Conservation (phyloP, 345 rosid genomes). For the Lepidium aucheri region DNA sequence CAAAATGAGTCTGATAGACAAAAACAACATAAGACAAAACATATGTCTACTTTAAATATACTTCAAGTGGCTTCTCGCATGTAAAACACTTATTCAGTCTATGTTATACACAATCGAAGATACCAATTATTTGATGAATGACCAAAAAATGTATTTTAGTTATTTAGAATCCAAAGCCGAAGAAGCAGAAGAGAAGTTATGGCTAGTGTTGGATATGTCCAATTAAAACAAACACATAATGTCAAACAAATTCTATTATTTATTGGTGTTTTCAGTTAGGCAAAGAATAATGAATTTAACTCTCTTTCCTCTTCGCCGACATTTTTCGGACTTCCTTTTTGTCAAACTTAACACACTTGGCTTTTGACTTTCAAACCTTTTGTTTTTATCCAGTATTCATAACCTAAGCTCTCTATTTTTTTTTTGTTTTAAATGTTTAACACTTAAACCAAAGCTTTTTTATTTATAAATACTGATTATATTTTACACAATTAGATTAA, state of each 20-base stretch:
- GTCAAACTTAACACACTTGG: conserved; percentile 16
- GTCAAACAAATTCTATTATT: neutral
- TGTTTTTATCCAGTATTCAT: neutral
- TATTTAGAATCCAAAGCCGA: too few relatives aligned
- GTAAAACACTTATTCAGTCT: too few relatives aligned
- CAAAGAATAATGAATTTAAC: neutral
- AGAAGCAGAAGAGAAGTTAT: too few relatives aligned
- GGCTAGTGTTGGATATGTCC: neutral
- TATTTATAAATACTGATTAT: neutral
- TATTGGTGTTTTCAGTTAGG: neutral
- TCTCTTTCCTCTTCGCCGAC: conserved; percentile 16
- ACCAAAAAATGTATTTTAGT: too few relatives aligned
- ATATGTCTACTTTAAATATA: too few relatives aligned
- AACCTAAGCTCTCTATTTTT: neutral
- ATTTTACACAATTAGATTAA: too few relatives aligned
- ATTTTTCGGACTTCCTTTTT: neutral
- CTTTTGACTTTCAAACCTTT: conserved; percentile 10
- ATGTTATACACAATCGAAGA: too few relatives aligned
- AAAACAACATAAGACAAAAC: too few relatives aligned
- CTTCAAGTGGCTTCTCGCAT: too few relatives aligned
- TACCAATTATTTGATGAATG: too few relatives aligned
- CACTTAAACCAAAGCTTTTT: neutral
- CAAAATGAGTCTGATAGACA: too few relatives aligned
- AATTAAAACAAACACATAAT: neutral
- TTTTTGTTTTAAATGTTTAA: too few relatives aligned